A percentile compares a stretch with the other conserved stretches of the same genome.
Conservation (phyloP, 2,329 filamentous ascomycete genomes). For the Massarina eburnea region DNA sequence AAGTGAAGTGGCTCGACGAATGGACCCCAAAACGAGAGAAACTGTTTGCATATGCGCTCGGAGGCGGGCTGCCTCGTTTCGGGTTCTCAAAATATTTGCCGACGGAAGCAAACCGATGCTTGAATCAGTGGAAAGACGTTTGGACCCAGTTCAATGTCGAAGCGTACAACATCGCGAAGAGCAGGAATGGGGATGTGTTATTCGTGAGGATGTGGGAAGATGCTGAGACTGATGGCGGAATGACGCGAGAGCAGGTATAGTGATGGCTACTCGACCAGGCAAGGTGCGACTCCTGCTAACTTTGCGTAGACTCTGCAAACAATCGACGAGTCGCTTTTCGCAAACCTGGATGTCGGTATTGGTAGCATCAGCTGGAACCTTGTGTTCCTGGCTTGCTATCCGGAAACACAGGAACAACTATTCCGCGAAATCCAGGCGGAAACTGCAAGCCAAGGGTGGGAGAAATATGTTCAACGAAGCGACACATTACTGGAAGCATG, state of each 20-base stretch:
- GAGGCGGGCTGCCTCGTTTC: conserved; percentile 39
- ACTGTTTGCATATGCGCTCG: conserved; percentile 38
- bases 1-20: conserved; percentile 24
- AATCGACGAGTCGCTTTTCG: conserved; percentile 51
- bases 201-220: not conserved
- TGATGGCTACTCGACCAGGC: not conserved
- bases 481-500: conserved; percentile 22
- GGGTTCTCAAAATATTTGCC: conserved; percentile 27
- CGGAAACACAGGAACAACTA: conserved; percentile 33
- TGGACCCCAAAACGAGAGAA: conserved; percentile 30
- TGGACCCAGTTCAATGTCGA: conserved; percentile 38
- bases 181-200: too few species aligned
- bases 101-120: conserved; percentile 21
- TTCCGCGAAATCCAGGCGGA: conserved; percentile 21
- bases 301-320: conserved; percentile 44
- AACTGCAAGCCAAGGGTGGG: not conserved
- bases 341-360: conserved; percentile 52
- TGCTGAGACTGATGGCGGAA: not conserved
- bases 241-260: not conserved
- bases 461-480: not conserved
- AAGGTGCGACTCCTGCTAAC: not conserved
- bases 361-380: conserved; percentile 49
- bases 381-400: conserved; percentile 45
- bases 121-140: conserved; percentile 7
- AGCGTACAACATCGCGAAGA: too few species aligned